Conservation (phyloP, 192 early-diverging fungal species). For the Coemansia sp. region DNA sequence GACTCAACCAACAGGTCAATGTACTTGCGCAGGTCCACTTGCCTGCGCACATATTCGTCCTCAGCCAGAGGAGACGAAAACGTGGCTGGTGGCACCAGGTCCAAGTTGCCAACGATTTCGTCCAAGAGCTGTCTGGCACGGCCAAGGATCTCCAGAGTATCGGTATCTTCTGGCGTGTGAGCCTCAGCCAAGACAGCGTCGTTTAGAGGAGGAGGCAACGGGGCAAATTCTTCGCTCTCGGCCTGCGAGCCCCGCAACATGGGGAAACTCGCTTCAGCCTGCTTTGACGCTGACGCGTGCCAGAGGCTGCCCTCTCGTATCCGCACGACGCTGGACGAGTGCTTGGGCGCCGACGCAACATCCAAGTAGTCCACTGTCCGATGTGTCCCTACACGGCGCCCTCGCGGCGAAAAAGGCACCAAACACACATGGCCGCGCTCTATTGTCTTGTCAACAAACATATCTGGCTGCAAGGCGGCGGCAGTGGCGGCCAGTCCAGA, state of each 20-base stretch:
- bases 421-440: conserved; percentile 45
- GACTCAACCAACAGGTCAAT: conserved; percentile 69
- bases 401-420: conserved; percentile 20
- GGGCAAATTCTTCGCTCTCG: not conserved
- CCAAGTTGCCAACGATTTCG: conserved; percentile 32
- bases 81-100: conserved; percentile 34
- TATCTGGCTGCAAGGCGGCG: conserved; percentile 12
- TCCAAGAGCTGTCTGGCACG: conserved; percentile 32
- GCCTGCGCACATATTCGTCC: conserved; percentile 49
- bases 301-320: conserved; percentile 17
- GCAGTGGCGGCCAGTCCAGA: not conserved
- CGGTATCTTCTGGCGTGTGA: conserved; percentile 4
- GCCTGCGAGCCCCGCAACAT: not conserved
- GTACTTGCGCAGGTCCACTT: conserved; percentile 64
- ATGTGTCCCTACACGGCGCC: not conserved
- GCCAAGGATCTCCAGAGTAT: conserved; percentile 10
- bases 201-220: not conserved
- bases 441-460: conserved; percentile 41
- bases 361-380: conserved; percentile 36
- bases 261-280: not conserved
- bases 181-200: not conserved
- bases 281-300: not conserved
- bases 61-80: conserved; percentile 35
- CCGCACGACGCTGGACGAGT: conserved; percentile 9
- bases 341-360: conserved; percentile 7